Percentiles rank a stretch among this genome's conserved stretches.
Evolutionary conservation across 2,329 filamentous ascomycete species (phyloP).

Genomic region (Sarocladiaceae sp.): DNA sequence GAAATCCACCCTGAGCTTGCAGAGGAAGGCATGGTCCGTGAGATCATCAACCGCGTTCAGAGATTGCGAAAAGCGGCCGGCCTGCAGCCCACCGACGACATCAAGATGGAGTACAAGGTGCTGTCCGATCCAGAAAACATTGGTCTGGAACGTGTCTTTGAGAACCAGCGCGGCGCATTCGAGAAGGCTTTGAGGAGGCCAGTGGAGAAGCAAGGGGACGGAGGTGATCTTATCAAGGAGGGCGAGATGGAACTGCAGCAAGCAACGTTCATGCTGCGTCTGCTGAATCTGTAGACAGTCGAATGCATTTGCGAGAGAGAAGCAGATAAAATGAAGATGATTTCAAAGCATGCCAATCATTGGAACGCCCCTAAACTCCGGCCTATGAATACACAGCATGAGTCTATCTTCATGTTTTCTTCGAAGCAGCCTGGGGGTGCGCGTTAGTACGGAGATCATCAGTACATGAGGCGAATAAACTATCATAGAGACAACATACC

Average conservation of each 20-base stretch:
- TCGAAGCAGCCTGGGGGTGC: constrained; percentile 20
- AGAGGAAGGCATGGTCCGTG: constrained; percentile 82
- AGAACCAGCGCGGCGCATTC: constrained; percentile 62
- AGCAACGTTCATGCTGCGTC: constrained; percentile 71
- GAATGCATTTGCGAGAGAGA: not conserved
- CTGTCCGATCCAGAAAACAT: constrained; percentile 73
- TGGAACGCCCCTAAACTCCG: not conserved
- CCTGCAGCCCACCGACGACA: constrained; percentile 85
- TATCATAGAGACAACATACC: constrained; percentile 45
- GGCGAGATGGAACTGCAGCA: constrained; percentile 85
- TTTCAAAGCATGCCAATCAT: not conserved
- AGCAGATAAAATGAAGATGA: not conserved
- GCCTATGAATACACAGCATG: not conserved
- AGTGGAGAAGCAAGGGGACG: constrained; percentile 47
- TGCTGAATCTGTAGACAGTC: constrained; percentile 62
- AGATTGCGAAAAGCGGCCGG: constrained; percentile 90
- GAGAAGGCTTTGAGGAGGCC: constrained; percentile 75
- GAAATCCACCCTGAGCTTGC: constrained; percentile 80
- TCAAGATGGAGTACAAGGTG: constrained; percentile 90
- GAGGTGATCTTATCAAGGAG: constrained; percentile 60
- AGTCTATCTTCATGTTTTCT: constrained; percentile 14
- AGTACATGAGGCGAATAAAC: not conserved
- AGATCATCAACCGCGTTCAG: constrained; percentile 92
- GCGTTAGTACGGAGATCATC: constrained; percentile 3
- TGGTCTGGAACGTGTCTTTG: constrained; percentile 67